A percentile compares a stretch with the other conserved stretches of the same genome.
These are phyloP conservation scores for Neurospora sublineolata DNA, from an alignment of 495 filamentous ascomycete species.

Conservation along the genomic window DNA sequence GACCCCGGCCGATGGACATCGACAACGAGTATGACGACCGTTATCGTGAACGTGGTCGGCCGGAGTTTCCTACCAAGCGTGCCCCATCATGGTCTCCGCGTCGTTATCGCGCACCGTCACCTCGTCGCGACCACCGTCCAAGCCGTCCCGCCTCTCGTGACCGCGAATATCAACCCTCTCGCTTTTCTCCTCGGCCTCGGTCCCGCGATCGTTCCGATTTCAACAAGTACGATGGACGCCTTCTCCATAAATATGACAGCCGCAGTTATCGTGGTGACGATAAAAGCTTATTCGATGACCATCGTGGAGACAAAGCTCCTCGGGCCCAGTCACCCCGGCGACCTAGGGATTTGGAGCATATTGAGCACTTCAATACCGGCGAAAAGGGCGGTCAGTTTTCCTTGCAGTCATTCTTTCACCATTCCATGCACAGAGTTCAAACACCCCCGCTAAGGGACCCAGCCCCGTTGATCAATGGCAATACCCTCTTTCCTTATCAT, in stretches of 20 bases:
- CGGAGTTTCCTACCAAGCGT: not conserved
- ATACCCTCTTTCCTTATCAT: not conserved
- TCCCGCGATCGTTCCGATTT: slow-evolving; percentile 7
- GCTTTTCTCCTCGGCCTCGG: not conserved
- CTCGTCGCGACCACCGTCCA: slow-evolving; percentile 4
- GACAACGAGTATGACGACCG: not conserved
- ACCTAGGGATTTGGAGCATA: not conserved
- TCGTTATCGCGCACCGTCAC: slow-evolving; percentile 3
- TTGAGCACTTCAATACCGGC: not conserved
- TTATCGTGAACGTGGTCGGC: not conserved
- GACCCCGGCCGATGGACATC: not conserved
- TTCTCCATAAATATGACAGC: slow-evolving; percentile 7
- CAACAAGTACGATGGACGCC: slow-evolving; percentile 10
- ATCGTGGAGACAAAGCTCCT: not conserved
- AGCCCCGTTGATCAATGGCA: not conserved
- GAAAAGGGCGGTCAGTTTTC: slow-evolving; percentile 8
- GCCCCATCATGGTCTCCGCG: slow-evolving; percentile 9
- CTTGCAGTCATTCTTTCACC: not conserved
- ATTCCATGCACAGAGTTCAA: not conserved
- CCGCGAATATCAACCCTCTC: slow-evolving; percentile 9
- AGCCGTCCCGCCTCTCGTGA: slow-evolving; percentile 13
- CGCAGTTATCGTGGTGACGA: slow-evolving; percentile 3
- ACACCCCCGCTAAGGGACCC: not conserved
- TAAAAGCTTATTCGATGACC: not conserved
- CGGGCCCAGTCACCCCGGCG: not conserved